phyloP scores from a whole-genome alignment of 2,329 filamentous ascomycete species.

The Fusarium sp. region DNA sequence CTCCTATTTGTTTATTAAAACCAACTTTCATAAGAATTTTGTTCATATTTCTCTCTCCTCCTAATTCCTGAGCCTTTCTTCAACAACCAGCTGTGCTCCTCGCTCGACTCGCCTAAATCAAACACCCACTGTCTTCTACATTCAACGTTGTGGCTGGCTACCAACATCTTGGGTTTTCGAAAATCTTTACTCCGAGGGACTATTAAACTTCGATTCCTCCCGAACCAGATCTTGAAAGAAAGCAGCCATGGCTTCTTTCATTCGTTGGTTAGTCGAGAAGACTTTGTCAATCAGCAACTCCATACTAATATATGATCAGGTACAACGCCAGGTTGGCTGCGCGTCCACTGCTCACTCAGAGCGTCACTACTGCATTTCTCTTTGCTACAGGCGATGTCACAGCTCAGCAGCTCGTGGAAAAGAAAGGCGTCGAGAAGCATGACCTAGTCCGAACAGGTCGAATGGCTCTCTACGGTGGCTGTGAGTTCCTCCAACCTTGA shows the following conservation, averaged over 20 bases:
- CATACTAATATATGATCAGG: slow-evolving; percentile 59
- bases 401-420: slow-evolving; percentile 91
- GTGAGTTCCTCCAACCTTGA: slow-evolving; percentile 55
- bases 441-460: slow-evolving; percentile 76
- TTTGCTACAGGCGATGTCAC: slow-evolving; percentile 92
- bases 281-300: not conserved
- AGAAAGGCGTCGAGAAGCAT: slow-evolving; percentile 79
- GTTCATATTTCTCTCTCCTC: not conserved
- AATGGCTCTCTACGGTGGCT: slow-evolving; percentile 83
- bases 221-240: not conserved
- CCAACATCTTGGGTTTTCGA: slow-evolving; percentile 8
- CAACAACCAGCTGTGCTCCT: not conserved
- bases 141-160: slow-evolving; percentile 35
- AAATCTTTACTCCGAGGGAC: slow-evolving; percentile 5
- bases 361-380: slow-evolving; percentile 87
- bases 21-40: not conserved
- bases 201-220: slow-evolving; percentile 24
- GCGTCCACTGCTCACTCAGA: slow-evolving; percentile 88
- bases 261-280: slow-evolving; percentile 45
- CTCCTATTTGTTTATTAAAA: not conserved
- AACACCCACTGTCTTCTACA: slow-evolving; percentile 10
- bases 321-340: slow-evolving; percentile 85
- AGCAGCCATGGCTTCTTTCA: slow-evolving; percentile 40
- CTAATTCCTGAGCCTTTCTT: slow-evolving; percentile 7
- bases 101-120: slow-evolving; percentile 15